phyloP scores from a whole-genome alignment of 2,329 filamentous ascomycete genomes.

The Fusarium heterosporum region DNA sequence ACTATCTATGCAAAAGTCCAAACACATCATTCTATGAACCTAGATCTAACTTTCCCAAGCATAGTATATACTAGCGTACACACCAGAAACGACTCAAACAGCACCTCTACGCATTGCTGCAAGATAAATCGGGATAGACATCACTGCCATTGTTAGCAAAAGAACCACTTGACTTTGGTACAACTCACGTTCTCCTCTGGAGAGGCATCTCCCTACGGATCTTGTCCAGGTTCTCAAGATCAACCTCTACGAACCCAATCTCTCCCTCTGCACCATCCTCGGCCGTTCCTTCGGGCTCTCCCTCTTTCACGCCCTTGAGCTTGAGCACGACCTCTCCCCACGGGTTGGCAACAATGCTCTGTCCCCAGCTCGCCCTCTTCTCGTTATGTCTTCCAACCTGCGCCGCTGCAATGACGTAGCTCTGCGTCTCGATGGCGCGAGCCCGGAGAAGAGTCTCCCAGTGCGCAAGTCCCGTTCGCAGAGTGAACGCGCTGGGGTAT shows the following conservation, averaged over 20 bases:
- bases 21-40: too few relatives aligned
- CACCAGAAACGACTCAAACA: not conserved
- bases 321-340: conserved; percentile 83
- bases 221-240: conserved; percentile 59
- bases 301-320: conserved; percentile 66
- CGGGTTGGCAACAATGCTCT: conserved; percentile 85
- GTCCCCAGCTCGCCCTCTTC: conserved; percentile 84
- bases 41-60: not conserved
- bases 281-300: conserved; percentile 36
- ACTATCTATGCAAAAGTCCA: too few relatives aligned
- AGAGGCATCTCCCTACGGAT: conserved; percentile 66
- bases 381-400: conserved; percentile 79
- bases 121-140: conserved; percentile 41
- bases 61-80: not conserved
- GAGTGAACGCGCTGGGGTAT: conserved; percentile 91
- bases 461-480: conserved; percentile 85
- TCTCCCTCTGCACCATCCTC: conserved; percentile 57
- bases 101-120: conserved; percentile 3
- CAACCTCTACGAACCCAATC: conserved; percentile 67
- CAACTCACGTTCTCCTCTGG: conserved; percentile 63
- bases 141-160: conserved; percentile 33
- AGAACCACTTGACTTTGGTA: not conserved
- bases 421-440: conserved; percentile 88
- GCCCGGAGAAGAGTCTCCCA: conserved; percentile 85
- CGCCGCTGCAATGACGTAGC: conserved; percentile 87